Evolutionary conservation across 164 flowering plant genomes (phyloP).

Genomic region (Vitis vinifera): ASM3070453v1 NC_081811.1:1747001-1747500

Average conservation of each 20-base stretch:
- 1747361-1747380: constrained; percentile 80
- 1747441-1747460: constrained; percentile 75
- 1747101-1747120: too few species aligned
- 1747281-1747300: background rate
- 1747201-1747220: too few species aligned
- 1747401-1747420: constrained; percentile 95
- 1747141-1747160: too few species aligned
- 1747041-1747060: too few species aligned
- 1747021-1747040: background rate
- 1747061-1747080: too few species aligned
- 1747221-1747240: too few species aligned
- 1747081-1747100: too few species aligned
- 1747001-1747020: background rate
- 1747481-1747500: too few species aligned
- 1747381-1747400: constrained; percentile 92
- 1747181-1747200: too few species aligned
- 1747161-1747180: too few species aligned
- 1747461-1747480: background rate
- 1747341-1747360: background rate
- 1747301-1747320: background rate
- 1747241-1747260: too few species aligned
- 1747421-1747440: constrained; percentile 93
- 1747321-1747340: background rate
- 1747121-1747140: too few species aligned
- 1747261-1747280: background rate